Evolutionary conservation across 257 asterid species (phyloP).

Genomic region (Rhazya stricta): DNA sequence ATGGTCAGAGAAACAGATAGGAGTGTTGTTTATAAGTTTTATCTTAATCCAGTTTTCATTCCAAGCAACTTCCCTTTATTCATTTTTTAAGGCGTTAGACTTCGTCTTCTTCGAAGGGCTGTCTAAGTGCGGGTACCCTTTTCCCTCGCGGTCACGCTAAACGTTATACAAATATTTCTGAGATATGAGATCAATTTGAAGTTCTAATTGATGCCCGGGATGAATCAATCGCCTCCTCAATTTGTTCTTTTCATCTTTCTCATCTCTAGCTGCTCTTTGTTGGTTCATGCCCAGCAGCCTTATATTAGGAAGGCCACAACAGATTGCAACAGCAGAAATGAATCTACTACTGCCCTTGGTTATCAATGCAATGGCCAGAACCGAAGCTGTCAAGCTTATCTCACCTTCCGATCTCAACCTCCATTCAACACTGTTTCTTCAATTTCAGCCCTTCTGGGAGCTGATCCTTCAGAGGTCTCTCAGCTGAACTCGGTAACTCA

Average conservation of each 20-base stretch:
- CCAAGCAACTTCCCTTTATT: not conserved
- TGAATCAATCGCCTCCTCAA: slow-evolving; percentile 25
- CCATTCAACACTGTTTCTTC: slow-evolving; percentile 50
- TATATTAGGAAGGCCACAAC: slow-evolving; percentile 33
- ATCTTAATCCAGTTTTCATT: not conserved
- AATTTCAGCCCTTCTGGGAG: slow-evolving; percentile 49
- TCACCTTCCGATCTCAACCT: slow-evolving; percentile 62
- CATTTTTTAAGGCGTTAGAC: not conserved
- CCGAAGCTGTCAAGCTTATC: slow-evolving; percentile 59
- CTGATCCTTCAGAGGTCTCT: slow-evolving; percentile 43
- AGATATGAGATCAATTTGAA: not conserved
- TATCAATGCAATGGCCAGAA: slow-evolving; percentile 64
- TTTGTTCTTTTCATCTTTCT: slow-evolving; percentile 27
- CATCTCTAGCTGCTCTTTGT: slow-evolving; percentile 21
- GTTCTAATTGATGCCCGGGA: not conserved
- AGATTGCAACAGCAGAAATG: slow-evolving; percentile 24
- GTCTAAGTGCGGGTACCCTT: not conserved
- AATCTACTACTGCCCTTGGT: slow-evolving; percentile 55
- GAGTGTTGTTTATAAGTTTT: not conserved
- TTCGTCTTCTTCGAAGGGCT: not conserved
- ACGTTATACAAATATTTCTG: not conserved
- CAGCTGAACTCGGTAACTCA: slow-evolving; percentile 51
- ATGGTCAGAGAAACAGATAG: not conserved
- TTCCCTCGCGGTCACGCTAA: not conserved
- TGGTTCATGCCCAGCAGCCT: slow-evolving; percentile 59